Evolutionary conservation across 2,329 filamentous ascomycete species (phyloP).

Genomic region (Kalaharituber pfeilii): DNA sequence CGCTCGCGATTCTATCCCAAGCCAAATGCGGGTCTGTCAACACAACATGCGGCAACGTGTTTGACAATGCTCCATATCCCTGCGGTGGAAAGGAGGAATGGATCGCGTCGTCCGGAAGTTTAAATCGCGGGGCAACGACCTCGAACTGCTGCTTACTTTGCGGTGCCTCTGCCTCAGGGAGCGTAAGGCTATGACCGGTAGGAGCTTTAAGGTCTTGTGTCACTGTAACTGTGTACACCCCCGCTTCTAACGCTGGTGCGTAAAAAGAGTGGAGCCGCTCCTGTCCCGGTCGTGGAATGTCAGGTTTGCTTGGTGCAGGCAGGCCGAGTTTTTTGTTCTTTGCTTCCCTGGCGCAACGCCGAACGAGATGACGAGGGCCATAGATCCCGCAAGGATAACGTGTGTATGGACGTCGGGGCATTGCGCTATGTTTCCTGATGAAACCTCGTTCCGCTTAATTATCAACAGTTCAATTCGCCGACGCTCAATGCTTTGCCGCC

Average conservation of each 20-base stretch:
- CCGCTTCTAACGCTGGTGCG: conserved; percentile 11
- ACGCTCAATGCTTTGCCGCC: too few species aligned
- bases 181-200: conserved; percentile 2
- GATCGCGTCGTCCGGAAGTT: conserved; percentile 25
- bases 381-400: too few species aligned
- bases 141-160: conserved; percentile 26
- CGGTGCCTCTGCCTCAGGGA: conserved; percentile 4
- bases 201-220: conserved; percentile 6
- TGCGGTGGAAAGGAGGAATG: conserved; percentile 29
- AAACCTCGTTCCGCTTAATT: too few species aligned
- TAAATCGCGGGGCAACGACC: conserved; percentile 28
- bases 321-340: too few species aligned
- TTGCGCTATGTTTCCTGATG: too few species aligned
- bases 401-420: too few species aligned
- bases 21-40: conserved; percentile 31
- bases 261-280: conserved; percentile 15
- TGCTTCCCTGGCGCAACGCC: too few species aligned
- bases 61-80: conserved; percentile 26
- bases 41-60: conserved; percentile 32
- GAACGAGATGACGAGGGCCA: too few species aligned
- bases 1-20: conserved; percentile 28
- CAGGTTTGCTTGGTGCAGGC: too few species aligned
- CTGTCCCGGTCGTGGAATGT: conserved; percentile 5
- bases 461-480: too few species aligned
- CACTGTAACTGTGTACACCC: conserved; percentile 7